A percentile compares a stretch with the other conserved stretches of the same genome.
phyloP scores from a whole-genome alignment of 495 filamentous ascomycete genomes.

The Penicillium arizonense region DNA sequence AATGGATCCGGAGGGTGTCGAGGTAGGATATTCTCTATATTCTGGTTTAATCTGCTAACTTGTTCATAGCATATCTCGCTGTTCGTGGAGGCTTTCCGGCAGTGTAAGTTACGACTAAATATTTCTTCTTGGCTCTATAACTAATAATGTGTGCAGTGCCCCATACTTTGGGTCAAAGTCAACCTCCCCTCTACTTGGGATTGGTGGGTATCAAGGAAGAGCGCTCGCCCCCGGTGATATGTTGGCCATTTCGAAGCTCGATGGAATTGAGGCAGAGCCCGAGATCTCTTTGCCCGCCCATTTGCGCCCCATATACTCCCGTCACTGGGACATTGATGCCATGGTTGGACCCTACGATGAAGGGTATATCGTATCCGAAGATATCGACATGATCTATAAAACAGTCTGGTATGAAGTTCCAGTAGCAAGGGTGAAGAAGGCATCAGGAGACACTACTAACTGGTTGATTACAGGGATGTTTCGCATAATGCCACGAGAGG shows the following conservation, averaged over 20 bases:
- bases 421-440: neutral
- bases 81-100: conserved; percentile 55
- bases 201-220: conserved; percentile 61
- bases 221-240: conserved; percentile 52
- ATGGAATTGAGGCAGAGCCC: conserved; percentile 9
- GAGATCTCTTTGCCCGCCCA: conserved; percentile 32
- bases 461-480: conserved; percentile 37
- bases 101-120: conserved; percentile 18
- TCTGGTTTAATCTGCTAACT: neutral
- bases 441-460: neutral
- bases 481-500: conserved; percentile 58
- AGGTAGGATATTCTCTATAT: neutral
- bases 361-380: conserved; percentile 49
- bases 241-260: conserved; percentile 36
- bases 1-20: conserved; percentile 43
- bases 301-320: conserved; percentile 42
- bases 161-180: conserved; percentile 59
- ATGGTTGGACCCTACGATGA: conserved; percentile 60
- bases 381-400: conserved; percentile 54
- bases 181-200: conserved; percentile 51
- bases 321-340: conserved; percentile 47
- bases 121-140: neutral
- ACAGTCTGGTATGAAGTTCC: conserved; percentile 33
- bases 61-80: conserved; percentile 52
- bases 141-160: conserved; percentile 16